Conservation (phyloP, 139 green algal species). For the Coccomyxa sp. region DNA sequence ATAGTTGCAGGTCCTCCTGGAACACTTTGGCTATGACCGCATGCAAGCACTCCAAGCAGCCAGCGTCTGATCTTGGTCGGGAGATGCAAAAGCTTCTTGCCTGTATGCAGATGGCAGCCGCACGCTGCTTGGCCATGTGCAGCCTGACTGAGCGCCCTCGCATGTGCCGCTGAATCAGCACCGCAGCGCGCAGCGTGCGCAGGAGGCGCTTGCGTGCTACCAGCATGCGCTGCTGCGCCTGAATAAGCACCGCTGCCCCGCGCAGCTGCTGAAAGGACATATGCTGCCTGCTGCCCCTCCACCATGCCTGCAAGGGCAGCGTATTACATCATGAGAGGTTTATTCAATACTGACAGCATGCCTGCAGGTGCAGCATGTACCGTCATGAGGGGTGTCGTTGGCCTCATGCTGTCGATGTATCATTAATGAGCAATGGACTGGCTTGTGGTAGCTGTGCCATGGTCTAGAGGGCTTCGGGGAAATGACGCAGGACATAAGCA, state of each 20-base stretch:
- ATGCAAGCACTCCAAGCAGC: no score
- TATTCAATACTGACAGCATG: no score
- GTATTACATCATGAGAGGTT: not conserved
- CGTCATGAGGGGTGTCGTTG: no score
- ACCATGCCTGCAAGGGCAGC: slow-evolving; percentile 3
- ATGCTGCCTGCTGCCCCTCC: slow-evolving; percentile 5
- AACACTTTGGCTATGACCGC: no score
- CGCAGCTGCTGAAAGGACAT: slow-evolving; percentile 9
- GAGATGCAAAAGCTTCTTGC: not conserved
- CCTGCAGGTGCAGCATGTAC: no score
- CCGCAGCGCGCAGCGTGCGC: not conserved
- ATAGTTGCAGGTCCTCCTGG: no score
- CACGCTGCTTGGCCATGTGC: slow-evolving; percentile 24
- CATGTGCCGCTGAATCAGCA: not conserved
- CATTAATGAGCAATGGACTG: no score
- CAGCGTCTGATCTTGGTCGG: not conserved
- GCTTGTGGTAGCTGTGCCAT: no score
- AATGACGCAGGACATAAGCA: no score
- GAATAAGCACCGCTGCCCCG: slow-evolving; percentile 28
- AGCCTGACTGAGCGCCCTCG: slow-evolving; percentile 11
- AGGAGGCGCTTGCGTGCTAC: not conserved
- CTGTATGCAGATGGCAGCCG: slow-evolving; percentile 29
- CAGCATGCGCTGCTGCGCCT: slow-evolving; percentile 14
- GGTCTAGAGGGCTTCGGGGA: no score
- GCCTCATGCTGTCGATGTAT: no score